Evolutionary conservation across 2,329 filamentous ascomycete genomes (phyloP).

Genomic region (Fusarium napiforme): DNA sequence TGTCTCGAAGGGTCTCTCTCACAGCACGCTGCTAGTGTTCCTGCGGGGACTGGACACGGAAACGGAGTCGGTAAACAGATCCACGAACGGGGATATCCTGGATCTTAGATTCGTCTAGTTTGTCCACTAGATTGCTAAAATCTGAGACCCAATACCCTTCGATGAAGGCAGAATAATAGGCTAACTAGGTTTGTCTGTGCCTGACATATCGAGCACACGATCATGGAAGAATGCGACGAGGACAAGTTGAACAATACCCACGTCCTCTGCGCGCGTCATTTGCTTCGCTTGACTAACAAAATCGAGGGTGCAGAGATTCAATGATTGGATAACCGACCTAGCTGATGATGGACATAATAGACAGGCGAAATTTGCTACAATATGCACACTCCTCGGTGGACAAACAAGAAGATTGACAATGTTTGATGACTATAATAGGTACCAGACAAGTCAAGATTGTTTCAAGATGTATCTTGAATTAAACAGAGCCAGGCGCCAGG

Average conservation of each 20-base stretch:
- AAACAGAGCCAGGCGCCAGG: slow-evolving; percentile 17
- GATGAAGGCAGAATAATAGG: background rate
- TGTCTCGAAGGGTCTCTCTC: slow-evolving; percentile 12
- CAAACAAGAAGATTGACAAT: slow-evolving; percentile 4
- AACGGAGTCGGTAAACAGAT: slow-evolving; percentile 26
- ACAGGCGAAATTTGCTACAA: slow-evolving; percentile 2
- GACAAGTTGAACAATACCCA: slow-evolving; percentile 2
- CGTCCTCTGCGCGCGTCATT: slow-evolving; percentile 17
- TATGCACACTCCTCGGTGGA: slow-evolving; percentile 33
- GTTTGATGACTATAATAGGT: slow-evolving; percentile 6
- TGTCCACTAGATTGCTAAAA: background rate
- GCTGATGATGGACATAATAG: slow-evolving; percentile 7
- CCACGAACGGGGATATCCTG: slow-evolving; percentile 12
- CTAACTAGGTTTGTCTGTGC: background rate
- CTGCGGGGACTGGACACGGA: slow-evolving; percentile 8
- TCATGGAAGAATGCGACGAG: background rate
- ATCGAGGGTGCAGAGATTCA: slow-evolving; percentile 27
- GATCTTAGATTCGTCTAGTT: slow-evolving; percentile 1
- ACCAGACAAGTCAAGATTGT: slow-evolving; percentile 2
- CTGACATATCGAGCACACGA: background rate
- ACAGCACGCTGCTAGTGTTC: slow-evolving; percentile 19
- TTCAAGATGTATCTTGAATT: slow-evolving; percentile 27
- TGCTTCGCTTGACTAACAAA: slow-evolving; percentile 15
- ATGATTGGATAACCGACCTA: slow-evolving; percentile 12
- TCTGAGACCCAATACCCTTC: slow-evolving; percentile 3